A percentile compares a stretch with the other conserved stretches of the same genome.
These are phyloP conservation scores for Ophiostoma angusticollis DNA, from an alignment of 2,329 filamentous ascomycete species.

Conservation along the genomic window DNA sequence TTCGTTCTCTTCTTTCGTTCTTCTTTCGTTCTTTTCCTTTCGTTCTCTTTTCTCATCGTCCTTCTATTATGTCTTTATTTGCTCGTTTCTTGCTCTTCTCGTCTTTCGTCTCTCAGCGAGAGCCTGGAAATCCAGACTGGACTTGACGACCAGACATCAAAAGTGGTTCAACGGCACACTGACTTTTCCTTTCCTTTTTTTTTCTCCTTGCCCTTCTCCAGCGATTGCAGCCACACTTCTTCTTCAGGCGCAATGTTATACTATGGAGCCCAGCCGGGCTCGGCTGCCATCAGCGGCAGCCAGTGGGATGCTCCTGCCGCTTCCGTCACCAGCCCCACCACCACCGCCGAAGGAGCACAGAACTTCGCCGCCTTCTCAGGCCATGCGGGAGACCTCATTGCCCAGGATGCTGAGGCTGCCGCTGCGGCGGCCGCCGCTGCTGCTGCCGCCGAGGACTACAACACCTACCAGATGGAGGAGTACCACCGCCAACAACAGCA, in stretches of 20 bases:
- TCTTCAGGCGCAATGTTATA: constrained; percentile 41
- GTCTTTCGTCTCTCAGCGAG: constrained; percentile 10
- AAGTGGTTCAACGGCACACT: constrained; percentile 42
- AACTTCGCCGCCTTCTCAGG: constrained; percentile 43
- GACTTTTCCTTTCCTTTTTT: constrained; percentile 23
- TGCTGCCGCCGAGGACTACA: constrained; percentile 44
- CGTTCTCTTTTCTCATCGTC: constrained; percentile 12
- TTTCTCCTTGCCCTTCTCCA: constrained; percentile 15
- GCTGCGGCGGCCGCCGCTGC: no score
- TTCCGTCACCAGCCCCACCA: no score
- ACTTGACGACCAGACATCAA: constrained; percentile 10
- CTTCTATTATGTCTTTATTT: neutral
- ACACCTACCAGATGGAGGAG: constrained; percentile 37
- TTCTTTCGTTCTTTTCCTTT: constrained; percentile 1
- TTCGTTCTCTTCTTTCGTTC: constrained; percentile 13
- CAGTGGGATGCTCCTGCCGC: constrained; percentile 45
- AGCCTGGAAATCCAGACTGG: neutral
- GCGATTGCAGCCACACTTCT: constrained; percentile 45
- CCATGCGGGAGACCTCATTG: constrained; percentile 34
- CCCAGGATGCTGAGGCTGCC: constrained; percentile 40
- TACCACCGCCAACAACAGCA: constrained; percentile 14
- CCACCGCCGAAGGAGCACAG: constrained; percentile 46
- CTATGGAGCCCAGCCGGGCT: constrained; percentile 22
- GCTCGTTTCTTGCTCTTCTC: constrained; percentile 17
- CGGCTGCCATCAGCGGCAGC: constrained; percentile 37